Base-by-base conservation (phyloP, 2,329 filamentous ascomycete species). In the Talaromyces sp. region DNA sequence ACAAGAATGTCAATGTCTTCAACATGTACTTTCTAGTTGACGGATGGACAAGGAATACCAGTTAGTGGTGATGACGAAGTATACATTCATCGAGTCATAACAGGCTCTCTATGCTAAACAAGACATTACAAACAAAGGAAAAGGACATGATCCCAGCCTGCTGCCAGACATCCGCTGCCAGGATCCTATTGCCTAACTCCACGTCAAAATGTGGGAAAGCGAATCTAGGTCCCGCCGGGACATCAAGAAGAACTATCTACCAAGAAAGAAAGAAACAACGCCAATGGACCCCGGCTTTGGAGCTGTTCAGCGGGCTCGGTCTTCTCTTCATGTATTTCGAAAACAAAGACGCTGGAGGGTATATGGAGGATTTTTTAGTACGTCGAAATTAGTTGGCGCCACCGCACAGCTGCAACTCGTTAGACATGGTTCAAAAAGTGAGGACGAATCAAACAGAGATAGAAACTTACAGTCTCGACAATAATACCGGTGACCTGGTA, bases 401-500 rank as follows among this genome's bases (percentile, higher is more conserved):
- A 72, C 76, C 76, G 67, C 75, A 78, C 65, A 75, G 71, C 73
- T 75, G 55, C 25, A 58, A 11, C 53, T 47, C 13, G 59, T 68
- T 61, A 67, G 62, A 30, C 25, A 42, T 42, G 11, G 7, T 47
- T 52, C 42, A 55, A 55, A 28, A 25, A 39, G 9, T 4, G 27
- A 4, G 27, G 6, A 30, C 8, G 28, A 8, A 30, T 30, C 6
- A 30, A 47, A 7, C 5, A 8, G n/a, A 0, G 9, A 10, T 4
- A 47, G 10, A 8, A 36, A 60, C 75, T 68, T 68, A 81, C 77
- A 69, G 88, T 91, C 78, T 92, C 88, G 75, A 91, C 89, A 65
- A 93, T 87, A 72, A 92, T 90, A 78, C 88, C 89, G 65, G 90
- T 88, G 72, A 88, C 91, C 79, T 92, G 90, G 81, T 96, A 95